Evolutionary conservation across 2,329 filamentous ascomycete genomes (phyloP), one percentile per base, ranked within the genome.

Genomic region (Gyromitra esculenta): DNA sequence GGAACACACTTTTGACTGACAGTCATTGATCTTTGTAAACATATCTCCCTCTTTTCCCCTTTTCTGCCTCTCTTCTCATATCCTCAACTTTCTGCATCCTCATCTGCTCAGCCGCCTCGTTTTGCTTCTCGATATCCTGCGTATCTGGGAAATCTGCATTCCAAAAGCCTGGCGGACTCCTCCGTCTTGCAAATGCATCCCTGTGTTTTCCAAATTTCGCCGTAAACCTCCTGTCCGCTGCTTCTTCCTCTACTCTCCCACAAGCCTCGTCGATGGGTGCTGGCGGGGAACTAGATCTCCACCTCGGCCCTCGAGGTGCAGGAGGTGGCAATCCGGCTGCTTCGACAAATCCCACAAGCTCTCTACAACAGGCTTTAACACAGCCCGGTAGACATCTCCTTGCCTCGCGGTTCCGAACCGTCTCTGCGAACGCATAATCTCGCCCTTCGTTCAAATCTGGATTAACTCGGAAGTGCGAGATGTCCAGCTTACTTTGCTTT

Each of bases 91-190:
- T 87, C 64, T 89, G 85, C 79, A 87, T 87, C 81, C 92, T 90
- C 76, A 88, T 84, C 80, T 86, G 86, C n/a, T 86, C 86, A 0
- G 91, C 91, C 81, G 90, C 89, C 76, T 87, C 86, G 73, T 88
- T 88, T 80, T 95, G 89, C 67, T 86, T 85, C 79, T 88, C 85
- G 37, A 90, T 84, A 83, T 97, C 92, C 82, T 98, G 96, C 0
- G 96, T 97, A 35, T 86, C 89, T 0, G 95, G 94, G 82, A 99
- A 97, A 80, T 97, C 95, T 1, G 91, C 88, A 69, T 92, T 87
- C 96, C 96, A 99, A 82, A 93, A 98, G 0, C 94, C 94, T 1
- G 93, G 93, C 11, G 96, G 94, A 8, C 91, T 93, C 57, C 85
- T 86, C 78, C 88, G 87, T 65, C 93, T 88, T 76, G 90, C 88